Evolutionary conservation across 2,329 filamentous ascomycete genomes (phyloP), one percentile per base, ranked within the genome.

Genomic region (Fusarium sp.): DNA sequence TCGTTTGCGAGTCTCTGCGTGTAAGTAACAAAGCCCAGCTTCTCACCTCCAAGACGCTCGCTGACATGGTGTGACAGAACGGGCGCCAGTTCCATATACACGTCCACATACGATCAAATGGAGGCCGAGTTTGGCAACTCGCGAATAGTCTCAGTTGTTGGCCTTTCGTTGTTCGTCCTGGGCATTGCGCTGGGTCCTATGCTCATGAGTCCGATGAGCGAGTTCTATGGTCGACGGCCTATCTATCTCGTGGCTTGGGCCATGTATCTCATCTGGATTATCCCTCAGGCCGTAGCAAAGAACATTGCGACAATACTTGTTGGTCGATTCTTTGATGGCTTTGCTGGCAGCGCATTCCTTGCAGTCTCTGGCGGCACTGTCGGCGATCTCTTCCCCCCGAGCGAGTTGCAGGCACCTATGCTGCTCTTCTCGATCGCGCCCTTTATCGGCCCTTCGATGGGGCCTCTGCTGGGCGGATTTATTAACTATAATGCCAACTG

Each of bases 81-180:
- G 8, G 92, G 89, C 73, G 87, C 91, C 2, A 93, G 90, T 43
- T 95, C 92, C n/a, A 87, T 96, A 69, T 97, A 97, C 76, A 94
- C 92, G 1, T 86, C 87, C 11, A 95, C 91, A 0, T 97, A 97
- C 74, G 73, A 71, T 15, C 90, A 95, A 75, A 86, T 97, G 76
- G 86, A 89, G 61, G 78, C 81, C 25, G 91, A 96, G 57, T 96
- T 97, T 69, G 78, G 85, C 64, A 85, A 85, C 68, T 90, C 90
- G 0, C 83, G 85, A 53, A 80, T 91, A 45, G 83, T 96, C 24
- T 91, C 90, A 11, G 92, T 92, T 4, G 76, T 97, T 9, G 94
- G 93, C 0, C 79, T 97, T 47, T 93, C 91, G 1, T 82, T 90
- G 1, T 97, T 93, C 72, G 92, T 97, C 44, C 83, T 92, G 51